Evolutionary conservation across 2,329 filamentous ascomycete species (phyloP).

Genomic region (Diaporthe citri): DNA sequence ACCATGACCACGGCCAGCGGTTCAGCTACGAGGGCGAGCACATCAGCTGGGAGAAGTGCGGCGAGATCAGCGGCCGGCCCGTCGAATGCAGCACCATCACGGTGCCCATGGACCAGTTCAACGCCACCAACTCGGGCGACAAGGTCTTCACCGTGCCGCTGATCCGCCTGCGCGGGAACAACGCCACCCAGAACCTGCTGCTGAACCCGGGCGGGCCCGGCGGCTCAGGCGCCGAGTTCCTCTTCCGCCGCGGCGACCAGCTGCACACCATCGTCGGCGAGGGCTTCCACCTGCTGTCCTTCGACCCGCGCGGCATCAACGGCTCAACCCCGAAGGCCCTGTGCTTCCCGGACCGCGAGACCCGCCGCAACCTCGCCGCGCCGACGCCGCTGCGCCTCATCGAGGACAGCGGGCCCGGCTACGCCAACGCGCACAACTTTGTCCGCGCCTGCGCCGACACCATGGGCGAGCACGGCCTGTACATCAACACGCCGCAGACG

Average conservation of each 20-base stretch:
- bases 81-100: conserved; percentile 58
- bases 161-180: conserved; percentile 57
- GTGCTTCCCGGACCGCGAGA: conserved; percentile 55
- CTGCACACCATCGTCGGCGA: conserved; percentile 56
- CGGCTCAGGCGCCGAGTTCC: conserved; percentile 54
- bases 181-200: conserved; percentile 58
- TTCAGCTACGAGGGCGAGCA: conserved; percentile 50
- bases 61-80: conserved; percentile 50
- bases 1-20: background rate
- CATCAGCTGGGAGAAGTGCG: conserved; percentile 56
- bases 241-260: conserved; percentile 51
- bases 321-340: conserved; percentile 50
- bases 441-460: conserved; percentile 57
- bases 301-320: conserved; percentile 62
- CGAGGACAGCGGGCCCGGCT: conserved; percentile 54
- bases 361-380: conserved; percentile 46
- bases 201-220: conserved; percentile 64
- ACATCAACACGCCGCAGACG: conserved; percentile 63
- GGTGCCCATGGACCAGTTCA: conserved; percentile 62
- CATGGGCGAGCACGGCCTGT: conserved; percentile 58
- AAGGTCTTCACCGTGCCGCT: conserved; percentile 60
- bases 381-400: conserved; percentile 46
- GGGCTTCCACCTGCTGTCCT: conserved; percentile 59
- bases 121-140: conserved; percentile 47
- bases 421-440: conserved; percentile 56